Percentiles rank a stretch among this genome's conserved stretches.
phyloP scores from a whole-genome alignment of 164 flowering plant species.

The Brasenia schreberi region DNA sequence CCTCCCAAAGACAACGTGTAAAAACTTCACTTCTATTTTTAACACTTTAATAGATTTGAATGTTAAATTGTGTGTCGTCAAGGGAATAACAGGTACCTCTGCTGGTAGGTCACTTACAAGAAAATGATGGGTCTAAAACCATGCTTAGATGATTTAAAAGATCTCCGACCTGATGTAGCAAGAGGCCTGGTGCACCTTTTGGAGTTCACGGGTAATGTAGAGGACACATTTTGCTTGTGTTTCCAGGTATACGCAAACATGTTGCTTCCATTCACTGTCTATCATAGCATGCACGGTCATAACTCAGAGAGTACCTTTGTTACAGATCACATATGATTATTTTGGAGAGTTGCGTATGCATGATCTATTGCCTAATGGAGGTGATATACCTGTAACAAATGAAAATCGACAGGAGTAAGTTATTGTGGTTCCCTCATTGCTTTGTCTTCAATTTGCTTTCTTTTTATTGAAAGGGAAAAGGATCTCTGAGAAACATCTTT shows the following conservation, averaged over 20 bases:
- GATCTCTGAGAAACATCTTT: too few relatives aligned
- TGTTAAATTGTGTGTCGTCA: too few relatives aligned
- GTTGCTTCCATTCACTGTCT: not conserved
- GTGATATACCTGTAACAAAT: constrained; percentile 3
- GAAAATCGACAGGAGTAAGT: constrained; percentile 1
- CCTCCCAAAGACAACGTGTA: too few relatives aligned
- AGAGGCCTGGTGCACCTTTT: not conserved
- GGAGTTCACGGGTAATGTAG: constrained; percentile 1
- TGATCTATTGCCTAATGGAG: constrained; percentile 1
- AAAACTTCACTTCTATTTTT: too few relatives aligned
- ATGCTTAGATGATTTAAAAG: not conserved
- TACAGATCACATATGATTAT: not conserved
- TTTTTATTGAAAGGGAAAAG: too few relatives aligned
- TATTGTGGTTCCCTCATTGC: too few relatives aligned
- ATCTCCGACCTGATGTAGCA: not conserved
- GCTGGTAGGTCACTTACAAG: not conserved
- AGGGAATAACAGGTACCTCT: too few relatives aligned
- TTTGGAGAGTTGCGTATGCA: not conserved
- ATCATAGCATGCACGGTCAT: not conserved
- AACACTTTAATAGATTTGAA: too few relatives aligned
- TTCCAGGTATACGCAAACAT: not conserved
- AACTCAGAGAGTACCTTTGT: not conserved
- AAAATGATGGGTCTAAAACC: constrained; percentile 2
- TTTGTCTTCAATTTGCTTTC: too few relatives aligned
- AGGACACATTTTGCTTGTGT: not conserved